Base-by-base conservation (phyloP, 768 basidiomycete genomes). In the Austroboletus festivus region DNA sequence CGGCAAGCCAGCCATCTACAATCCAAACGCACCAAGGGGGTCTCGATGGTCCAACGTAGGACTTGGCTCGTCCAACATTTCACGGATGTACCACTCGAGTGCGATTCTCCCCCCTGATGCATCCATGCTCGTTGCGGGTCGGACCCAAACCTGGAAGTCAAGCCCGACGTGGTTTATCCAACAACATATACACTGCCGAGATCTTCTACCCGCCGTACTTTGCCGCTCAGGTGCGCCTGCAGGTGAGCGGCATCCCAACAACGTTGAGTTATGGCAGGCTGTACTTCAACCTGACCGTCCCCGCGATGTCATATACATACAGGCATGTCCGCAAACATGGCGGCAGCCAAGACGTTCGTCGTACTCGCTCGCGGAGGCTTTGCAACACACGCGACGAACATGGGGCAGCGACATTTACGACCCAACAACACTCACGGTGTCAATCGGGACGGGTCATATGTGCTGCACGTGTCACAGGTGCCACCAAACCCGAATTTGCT, bases 161-260 rank as follows among this genome's bases (percentile, higher is more conserved):
- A 86, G 58, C 51, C 71, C 30, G 66, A 71, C n/a, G 76, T 79
- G 9, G 33, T 74, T 31, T 92, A 74, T 73, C 84, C 86, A 1
- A 92, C 92, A 2, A 81, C 83, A 22, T 94, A n/a, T n/a, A 93
- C 60, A 72, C 80, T 26, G 84, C 86, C 1, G 93, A 95, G 64
- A 77, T 85, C 35, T 99, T 93, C 74, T 97, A 93, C 72, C 95
- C 95, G 0, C 76, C 82, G 10, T 99, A 95, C 72, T 97, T 86
- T 73, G 73, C 78, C 34, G 77, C 85, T 10, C 60, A 68, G 38
- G 72, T 73, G 0, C 85, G 93, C 11, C 95, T 95, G 2, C 68
- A 69, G 1, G 87, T 86, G 13, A 63, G 72, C 13, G 85, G 86
- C 6, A 64, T 91, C 0, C 94, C 94, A 0, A 68, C 66, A 16